Evolutionary conservation across 2,329 filamentous ascomycete species (phyloP).

Genomic region (Conoideocrella luteorostrata): DNA sequence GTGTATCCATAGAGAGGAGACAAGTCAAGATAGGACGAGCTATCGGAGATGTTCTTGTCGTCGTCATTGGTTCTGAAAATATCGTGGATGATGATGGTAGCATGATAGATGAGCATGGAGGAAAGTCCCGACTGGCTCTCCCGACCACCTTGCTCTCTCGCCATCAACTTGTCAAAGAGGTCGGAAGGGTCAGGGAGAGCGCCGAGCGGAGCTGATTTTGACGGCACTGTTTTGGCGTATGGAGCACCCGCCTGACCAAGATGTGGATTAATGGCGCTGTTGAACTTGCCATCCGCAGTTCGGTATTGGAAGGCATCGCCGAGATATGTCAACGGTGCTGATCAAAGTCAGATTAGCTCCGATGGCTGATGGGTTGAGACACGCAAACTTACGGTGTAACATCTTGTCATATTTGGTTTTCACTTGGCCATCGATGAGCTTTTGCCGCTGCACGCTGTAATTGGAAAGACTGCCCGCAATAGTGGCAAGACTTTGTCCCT

Average conservation of each 20-base stretch:
- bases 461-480: conserved; percentile 8
- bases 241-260: conserved; percentile 23
- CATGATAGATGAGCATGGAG: conserved; percentile 40
- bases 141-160: conserved; percentile 14
- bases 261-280: conserved; percentile 20
- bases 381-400: conserved; percentile 10
- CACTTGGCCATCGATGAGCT: conserved; percentile 12
- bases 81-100: conserved; percentile 47
- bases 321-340: conserved; percentile 15
- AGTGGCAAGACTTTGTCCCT: conserved; percentile 4
- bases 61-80: conserved; percentile 33
- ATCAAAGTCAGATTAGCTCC: not conserved
- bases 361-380: not conserved
- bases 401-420: conserved; percentile 16
- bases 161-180: conserved; percentile 25
- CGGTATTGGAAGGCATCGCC: conserved; percentile 19
- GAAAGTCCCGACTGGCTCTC: conserved; percentile 38
- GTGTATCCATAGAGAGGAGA: conserved; percentile 36
- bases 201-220: conserved; percentile 16
- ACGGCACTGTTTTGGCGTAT: conserved; percentile 24
- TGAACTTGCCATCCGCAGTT: conserved; percentile 22
- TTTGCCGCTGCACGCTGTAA: not conserved
- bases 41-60: conserved; percentile 23
- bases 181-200: conserved; percentile 22
- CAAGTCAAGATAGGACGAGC: conserved; percentile 41